Base-by-base conservation (phyloP, 495 filamentous ascomycete genomes). In the Tirmania nivea region DNA sequence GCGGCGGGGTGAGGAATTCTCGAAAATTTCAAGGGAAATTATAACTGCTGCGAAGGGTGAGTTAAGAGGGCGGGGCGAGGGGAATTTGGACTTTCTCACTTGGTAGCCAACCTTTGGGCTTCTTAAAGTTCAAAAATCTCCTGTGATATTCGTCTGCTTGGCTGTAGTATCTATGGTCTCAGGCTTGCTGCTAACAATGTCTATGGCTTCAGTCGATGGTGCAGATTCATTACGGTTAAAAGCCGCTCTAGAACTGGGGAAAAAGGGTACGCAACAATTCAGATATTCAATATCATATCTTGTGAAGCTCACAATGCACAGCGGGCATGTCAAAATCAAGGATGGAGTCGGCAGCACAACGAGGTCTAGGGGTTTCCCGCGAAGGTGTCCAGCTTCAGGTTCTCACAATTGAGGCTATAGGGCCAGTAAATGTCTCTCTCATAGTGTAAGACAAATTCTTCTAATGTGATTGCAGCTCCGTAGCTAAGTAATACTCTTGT, bases 291-390 rank as follows among this genome's bases (percentile, higher is more conserved):
- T 21, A 3, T 21, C 48, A 50, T 25, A 20, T 10, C 21, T 77
- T 72, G 51, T 96, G 76, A 54, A 95, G 83, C 62, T 81, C 86
- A 56, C 74, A 12, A 6, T 6, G 19, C 49, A 52, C 49, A 75
- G 80, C 76, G 56, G 80, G 81, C 51, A 77, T 94, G 48, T 84
- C 88, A 12, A 95, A 95, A 65, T 73, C 76, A 31, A 69, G 71
- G 2, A 94, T 96, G 56, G 86, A 94, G 60, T 70, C 70, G 12
- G 86, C 90, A 52, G 81, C 96, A 56, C 79, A 83, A 11, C 77
- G 86, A 21, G 92, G 90, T 8, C 87, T 94, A 63, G 92, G 92
- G 14, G 71, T 78, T 34, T 84, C 86, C 25, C 61, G 77, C 0
- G 73, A 71, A 1, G 89, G 90, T 36, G 74, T 73, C 34, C 70